Percentiles rank a stretch among this genome's conserved stretches.
Conservation (phyloP, 2,329 filamentous ascomycete genomes). For the Sclerotinia sclerotiorum region DNA sequence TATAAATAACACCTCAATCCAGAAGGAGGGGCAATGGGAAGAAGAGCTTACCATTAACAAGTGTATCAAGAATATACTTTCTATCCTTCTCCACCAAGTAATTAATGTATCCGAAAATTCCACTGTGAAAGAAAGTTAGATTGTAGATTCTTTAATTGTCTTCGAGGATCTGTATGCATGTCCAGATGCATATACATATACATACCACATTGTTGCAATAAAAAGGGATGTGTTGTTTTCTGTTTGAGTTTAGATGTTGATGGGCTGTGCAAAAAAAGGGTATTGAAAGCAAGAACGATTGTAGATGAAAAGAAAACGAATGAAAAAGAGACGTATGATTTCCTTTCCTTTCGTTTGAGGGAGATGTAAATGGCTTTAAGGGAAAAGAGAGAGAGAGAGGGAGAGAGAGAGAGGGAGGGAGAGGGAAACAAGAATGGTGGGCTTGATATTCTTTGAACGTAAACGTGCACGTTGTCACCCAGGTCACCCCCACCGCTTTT, state of each 20-base stretch:
- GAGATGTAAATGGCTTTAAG: constrained; percentile 21
- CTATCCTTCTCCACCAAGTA: constrained; percentile 99
- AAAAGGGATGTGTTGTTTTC: background rate
- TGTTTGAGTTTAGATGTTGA: constrained; percentile 4
- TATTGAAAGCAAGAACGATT: constrained; percentile 22
- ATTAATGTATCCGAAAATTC: constrained; percentile 98
- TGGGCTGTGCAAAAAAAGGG: constrained; percentile 3
- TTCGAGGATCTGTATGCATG: background rate
- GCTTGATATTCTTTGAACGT: constrained; percentile 17
- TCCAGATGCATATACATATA: background rate
- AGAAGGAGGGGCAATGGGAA: constrained; percentile 19
- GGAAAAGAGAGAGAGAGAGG: background rate
- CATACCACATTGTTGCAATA: constrained; percentile 36
- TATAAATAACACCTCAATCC: background rate
- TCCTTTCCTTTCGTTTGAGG: constrained; percentile 10
- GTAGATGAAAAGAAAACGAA: constrained; percentile 13
- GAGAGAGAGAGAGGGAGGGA: background rate
- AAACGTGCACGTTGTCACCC: constrained; percentile 15
- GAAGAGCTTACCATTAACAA: constrained; percentile 72
- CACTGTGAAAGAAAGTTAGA: constrained; percentile 52
- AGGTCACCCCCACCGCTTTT: constrained; percentile 11
- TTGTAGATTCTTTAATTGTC: constrained; percentile 21
- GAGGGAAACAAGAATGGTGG: constrained; percentile 5
- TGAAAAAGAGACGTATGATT: background rate
- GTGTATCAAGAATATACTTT: constrained; percentile 90